Evolutionary conservation across 2,329 filamentous ascomycete species (phyloP).

Genomic region (Grosmannia huntii): DNA sequence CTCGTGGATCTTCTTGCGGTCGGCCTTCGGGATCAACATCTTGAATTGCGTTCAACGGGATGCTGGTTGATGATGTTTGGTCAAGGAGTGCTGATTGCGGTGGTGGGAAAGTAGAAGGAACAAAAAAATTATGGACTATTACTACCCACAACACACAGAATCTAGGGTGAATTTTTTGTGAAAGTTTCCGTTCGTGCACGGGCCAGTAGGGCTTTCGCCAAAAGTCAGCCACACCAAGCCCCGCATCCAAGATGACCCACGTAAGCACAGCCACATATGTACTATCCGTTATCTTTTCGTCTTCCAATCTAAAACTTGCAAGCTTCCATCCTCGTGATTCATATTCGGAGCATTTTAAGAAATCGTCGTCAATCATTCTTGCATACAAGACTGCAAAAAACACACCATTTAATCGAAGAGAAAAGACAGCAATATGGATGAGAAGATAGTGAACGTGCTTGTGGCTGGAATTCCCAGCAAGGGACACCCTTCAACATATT

Average conservation of each 20-base stretch:
- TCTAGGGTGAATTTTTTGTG: constrained; percentile 5
- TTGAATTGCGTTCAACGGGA: constrained; percentile 28
- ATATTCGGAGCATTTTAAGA: too few relatives aligned
- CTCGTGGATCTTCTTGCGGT: constrained; percentile 99
- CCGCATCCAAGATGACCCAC: background rate
- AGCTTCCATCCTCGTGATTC: background rate
- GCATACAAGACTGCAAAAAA: background rate
- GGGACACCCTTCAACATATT: constrained; percentile 68
- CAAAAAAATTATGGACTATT: constrained; percentile 8
- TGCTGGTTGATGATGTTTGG: constrained; percentile 16
- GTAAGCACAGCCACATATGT: background rate
- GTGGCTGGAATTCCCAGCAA: constrained; percentile 76
- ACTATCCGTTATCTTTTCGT: background rate
- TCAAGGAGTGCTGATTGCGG: constrained; percentile 1
- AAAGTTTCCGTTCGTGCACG: constrained; percentile 10
- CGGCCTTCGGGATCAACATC: constrained; percentile 98
- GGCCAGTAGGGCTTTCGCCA: constrained; percentile 12
- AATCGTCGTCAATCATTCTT: too few relatives aligned
- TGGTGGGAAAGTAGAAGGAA: constrained; percentile 3
- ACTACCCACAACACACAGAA: constrained; percentile 5
- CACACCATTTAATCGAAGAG: background rate
- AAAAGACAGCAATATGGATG: background rate
- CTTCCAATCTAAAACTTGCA: background rate
- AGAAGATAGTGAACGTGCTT: constrained; percentile 54
- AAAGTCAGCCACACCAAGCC: background rate